phyloP scores from a whole-genome alignment of 176 grass and related monocot genomes.

The Thalia dealbata region DNA sequence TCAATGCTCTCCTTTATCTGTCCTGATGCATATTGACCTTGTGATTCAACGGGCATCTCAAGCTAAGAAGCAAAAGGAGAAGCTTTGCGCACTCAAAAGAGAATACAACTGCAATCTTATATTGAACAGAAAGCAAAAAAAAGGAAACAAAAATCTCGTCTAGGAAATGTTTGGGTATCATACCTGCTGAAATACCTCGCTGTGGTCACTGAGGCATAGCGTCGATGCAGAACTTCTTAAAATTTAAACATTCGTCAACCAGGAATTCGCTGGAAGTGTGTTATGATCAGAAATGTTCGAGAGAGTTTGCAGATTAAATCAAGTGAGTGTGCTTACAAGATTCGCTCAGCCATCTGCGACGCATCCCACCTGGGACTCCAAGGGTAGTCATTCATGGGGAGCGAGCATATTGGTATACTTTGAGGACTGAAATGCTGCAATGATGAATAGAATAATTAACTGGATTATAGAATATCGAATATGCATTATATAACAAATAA shows the following conservation, averaged over 20 bases:
- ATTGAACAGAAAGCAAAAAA: neutral
- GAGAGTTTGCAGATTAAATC: neutral
- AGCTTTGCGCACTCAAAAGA: neutral
- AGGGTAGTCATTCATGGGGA: conserved; percentile 70
- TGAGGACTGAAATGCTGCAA: conserved; percentile 67
- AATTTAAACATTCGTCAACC: conserved; percentile 64
- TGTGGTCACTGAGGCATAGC: conserved; percentile 35
- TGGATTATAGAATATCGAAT: neutral
- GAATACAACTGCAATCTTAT: neutral
- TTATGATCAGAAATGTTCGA: conserved; percentile 2
- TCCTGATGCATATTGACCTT: neutral
- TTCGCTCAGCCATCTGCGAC: conserved; percentile 56
- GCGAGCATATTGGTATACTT: conserved; percentile 45
- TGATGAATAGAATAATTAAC: neutral
- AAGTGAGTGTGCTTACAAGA: conserved; percentile 47
- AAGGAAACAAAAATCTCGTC: conserved; percentile 3
- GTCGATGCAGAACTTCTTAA: conserved; percentile 82
- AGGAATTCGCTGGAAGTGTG: conserved; percentile 57
- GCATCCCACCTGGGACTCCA: conserved; percentile 95
- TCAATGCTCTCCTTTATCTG: neutral
- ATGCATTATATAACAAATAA: neutral
- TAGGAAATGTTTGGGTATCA: conserved; percentile 1
- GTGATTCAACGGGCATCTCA: neutral
- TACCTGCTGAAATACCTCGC: neutral
- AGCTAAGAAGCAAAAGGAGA: neutral